Percentiles rank a stretch among this genome's conserved stretches.
These are phyloP conservation scores for Boletus subluridellus DNA, from an alignment of 1,284 basidiomycete species.

Conservation along the genomic window DNA sequence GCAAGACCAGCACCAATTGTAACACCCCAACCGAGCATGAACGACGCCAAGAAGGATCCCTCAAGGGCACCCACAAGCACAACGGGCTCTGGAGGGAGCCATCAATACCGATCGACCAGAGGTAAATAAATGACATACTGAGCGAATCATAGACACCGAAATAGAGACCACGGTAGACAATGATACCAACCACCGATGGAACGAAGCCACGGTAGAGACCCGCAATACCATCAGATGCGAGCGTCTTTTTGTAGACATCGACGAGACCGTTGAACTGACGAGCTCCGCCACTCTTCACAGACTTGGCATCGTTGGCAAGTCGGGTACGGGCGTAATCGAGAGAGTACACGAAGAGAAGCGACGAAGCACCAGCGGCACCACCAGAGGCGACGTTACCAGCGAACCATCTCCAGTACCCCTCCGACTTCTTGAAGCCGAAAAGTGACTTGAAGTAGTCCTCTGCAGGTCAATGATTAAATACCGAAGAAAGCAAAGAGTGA, in stretches of 20 bases:
- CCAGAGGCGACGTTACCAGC: slow-evolving; percentile 92
- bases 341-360: slow-evolving; percentile 95
- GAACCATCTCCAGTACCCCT: slow-evolving; percentile 90
- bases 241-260: slow-evolving; percentile 92
- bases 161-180: slow-evolving; percentile 96
- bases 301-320: slow-evolving; percentile 96
- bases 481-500: rapidly evolving
- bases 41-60: slow-evolving; percentile 89
- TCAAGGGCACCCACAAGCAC: slow-evolving; percentile 85
- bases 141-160: slow-evolving; percentile 94
- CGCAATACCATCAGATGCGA: slow-evolving; percentile 83
- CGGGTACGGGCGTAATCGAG: slow-evolving; percentile 97
- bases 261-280: slow-evolving; percentile 96
- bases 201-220: slow-evolving; percentile 96
- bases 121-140: slow-evolving; percentile 50
- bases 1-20: slow-evolving; percentile 94
- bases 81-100: slow-evolving; percentile 68
- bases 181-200: slow-evolving; percentile 91
- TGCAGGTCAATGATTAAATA: slow-evolving; percentile 29
- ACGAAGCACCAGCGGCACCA: slow-evolving; percentile 96
- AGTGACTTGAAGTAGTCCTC: slow-evolving; percentile 97
- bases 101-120: slow-evolving; percentile 17
- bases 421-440: slow-evolving; percentile 87
- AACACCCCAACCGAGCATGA: slow-evolving; percentile 90
- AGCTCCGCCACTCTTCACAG: slow-evolving; percentile 82